Evolutionary conservation across 108 stramenopile genomes (phyloP).

Genomic region (Cyclotella choctawhatcheeana): DNA sequence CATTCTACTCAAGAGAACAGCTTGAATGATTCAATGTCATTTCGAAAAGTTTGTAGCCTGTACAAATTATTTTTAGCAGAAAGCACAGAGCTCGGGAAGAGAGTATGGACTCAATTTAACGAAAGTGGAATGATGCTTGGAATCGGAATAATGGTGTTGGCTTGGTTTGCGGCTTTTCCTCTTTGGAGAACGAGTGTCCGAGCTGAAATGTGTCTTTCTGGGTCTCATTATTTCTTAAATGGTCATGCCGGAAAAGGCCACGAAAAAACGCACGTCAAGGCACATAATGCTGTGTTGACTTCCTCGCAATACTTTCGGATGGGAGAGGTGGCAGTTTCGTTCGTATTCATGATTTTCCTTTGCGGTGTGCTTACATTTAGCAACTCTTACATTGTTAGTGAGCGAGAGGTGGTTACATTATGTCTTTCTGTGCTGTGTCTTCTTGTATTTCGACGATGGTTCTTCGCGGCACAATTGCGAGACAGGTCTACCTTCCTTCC

Average conservation of each 20-base stretch:
- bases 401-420: conserved; percentile 69
- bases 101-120: conserved; percentile 89
- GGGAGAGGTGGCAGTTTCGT: conserved; percentile 43
- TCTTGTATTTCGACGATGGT: conserved; percentile 37
- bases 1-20: not conserved
- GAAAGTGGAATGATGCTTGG: conserved; percentile 77
- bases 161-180: conserved; percentile 47
- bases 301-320: conserved; percentile 33
- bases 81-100: conserved; percentile 77
- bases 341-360: conserved; percentile 63
- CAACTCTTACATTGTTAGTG: conserved; percentile 80
- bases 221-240: too few species aligned
- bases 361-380: conserved; percentile 78
- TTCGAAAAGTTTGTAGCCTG: conserved; percentile 67
- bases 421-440: conserved; percentile 64
- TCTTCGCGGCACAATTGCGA: conserved; percentile 14
- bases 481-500: conserved; percentile 23
- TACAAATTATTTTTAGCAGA: conserved; percentile 79
- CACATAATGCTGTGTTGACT: not conserved
- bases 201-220: too few species aligned
- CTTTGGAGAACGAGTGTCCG: conserved; percentile 34
- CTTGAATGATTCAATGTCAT: conserved; percentile 59
- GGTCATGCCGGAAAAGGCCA: too few species aligned
- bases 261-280: conserved; percentile 1
- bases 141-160: conserved; percentile 53